These are phyloP conservation scores for Gloeopeniophorella convolvens DNA, from an alignment of 768 basidiomycete species.

Conservation along the genomic window DNA sequence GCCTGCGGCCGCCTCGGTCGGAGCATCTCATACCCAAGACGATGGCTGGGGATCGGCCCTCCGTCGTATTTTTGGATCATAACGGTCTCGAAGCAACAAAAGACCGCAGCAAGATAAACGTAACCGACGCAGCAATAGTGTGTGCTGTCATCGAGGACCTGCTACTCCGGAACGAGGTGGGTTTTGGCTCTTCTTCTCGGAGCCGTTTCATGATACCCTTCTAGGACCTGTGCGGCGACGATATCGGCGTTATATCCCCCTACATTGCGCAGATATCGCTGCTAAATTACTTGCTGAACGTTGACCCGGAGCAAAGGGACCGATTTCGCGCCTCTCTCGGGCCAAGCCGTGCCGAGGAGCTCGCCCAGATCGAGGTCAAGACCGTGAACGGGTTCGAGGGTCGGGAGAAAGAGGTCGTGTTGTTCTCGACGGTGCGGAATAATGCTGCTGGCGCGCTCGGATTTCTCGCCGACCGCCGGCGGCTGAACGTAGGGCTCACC, in stretches of 20 bases:
- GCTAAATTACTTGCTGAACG: slow-evolving; percentile 58
- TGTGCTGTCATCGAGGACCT: slow-evolving; percentile 79
- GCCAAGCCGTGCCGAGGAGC: slow-evolving; percentile 54
- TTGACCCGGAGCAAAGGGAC: slow-evolving; percentile 42
- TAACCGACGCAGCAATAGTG: slow-evolving; percentile 71
- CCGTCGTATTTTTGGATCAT: slow-evolving; percentile 82
- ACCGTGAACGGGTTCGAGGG: slow-evolving; percentile 96
- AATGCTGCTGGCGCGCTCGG: slow-evolving; percentile 75
- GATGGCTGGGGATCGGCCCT: slow-evolving; percentile 38
- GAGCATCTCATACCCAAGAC: slow-evolving; percentile 39
- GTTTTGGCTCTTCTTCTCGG: neutral
- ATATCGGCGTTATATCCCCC: slow-evolving; percentile 91
- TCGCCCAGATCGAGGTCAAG: slow-evolving; percentile 71
- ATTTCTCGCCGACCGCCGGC: slow-evolving; percentile 78
- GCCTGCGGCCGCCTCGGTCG: slow-evolving; percentile 57
- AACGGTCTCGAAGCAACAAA: slow-evolving; percentile 56
- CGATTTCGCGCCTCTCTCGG: slow-evolving; percentile 62
- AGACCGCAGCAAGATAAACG: slow-evolving; percentile 71
- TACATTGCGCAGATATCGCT: slow-evolving; percentile 83
- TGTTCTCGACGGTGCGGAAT: slow-evolving; percentile 87
- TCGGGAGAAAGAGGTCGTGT: slow-evolving; percentile 85
- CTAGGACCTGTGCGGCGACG: slow-evolving; percentile 54
- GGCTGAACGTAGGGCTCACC: slow-evolving; percentile 89
- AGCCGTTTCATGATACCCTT: slow-evolving; percentile 22
- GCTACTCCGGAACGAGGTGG: slow-evolving; percentile 32